A percentile compares a stretch with the other conserved stretches of the same genome.
Conservation (phyloP, 257 asterid genomes). For the Rehmannia glutinosa region DNA sequence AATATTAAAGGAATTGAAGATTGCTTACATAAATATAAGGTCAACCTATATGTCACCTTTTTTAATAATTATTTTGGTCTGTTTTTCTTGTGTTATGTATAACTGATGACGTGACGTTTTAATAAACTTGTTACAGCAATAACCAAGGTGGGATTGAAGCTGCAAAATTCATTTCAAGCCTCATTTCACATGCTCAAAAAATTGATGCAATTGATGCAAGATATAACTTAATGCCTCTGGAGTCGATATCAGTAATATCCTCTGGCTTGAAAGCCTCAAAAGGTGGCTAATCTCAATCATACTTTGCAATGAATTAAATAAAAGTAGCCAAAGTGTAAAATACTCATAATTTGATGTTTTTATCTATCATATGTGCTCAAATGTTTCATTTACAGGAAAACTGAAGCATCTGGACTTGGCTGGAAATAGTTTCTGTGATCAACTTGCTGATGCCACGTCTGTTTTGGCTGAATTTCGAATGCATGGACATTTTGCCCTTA, state of each 20-base stretch:
- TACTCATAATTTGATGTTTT: neutral
- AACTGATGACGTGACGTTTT: slow-evolving; percentile 12
- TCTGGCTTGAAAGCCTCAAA: slow-evolving; percentile 50
- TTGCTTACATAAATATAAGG: slow-evolving; percentile 75
- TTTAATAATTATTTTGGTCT: neutral
- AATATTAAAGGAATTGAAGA: slow-evolving; percentile 41
- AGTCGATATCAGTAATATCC: slow-evolving; percentile 51
- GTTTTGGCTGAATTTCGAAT: slow-evolving; percentile 40
- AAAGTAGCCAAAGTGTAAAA: neutral
- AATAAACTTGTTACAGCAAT: slow-evolving; percentile 43
- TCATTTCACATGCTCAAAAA: slow-evolving; percentile 46
- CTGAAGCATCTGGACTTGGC: slow-evolving; percentile 76
- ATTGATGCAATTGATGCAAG: slow-evolving; percentile 59
- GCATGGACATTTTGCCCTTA: slow-evolving; percentile 38
- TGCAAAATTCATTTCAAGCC: slow-evolving; percentile 63
- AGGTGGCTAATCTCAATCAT: slow-evolving; percentile 35
- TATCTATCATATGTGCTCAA: neutral
- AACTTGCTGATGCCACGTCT: slow-evolving; percentile 29
- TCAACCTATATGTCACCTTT: slow-evolving; percentile 17
- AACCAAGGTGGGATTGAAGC: slow-evolving; percentile 80
- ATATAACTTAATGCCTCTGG: slow-evolving; percentile 71
- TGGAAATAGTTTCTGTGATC: slow-evolving; percentile 46
- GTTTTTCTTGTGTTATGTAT: neutral
- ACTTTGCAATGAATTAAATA: neutral
- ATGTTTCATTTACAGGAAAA: slow-evolving; percentile 40